Evolutionary conservation across 192 early-diverging fungal genomes (phyloP).

Genomic region (Gonapodya sp.): DNA sequence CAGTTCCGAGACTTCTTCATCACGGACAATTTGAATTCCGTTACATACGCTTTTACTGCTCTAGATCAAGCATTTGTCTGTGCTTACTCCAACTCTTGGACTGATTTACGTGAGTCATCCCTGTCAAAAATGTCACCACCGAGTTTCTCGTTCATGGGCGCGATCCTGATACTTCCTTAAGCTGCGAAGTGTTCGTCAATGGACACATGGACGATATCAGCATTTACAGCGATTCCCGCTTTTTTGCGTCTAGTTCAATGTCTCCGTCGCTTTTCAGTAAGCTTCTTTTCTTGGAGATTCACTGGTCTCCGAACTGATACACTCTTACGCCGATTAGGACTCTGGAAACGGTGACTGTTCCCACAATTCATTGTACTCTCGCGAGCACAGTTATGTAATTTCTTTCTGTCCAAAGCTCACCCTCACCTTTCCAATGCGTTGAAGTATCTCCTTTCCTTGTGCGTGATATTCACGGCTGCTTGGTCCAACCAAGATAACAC

Average conservation of each 20-base stretch:
- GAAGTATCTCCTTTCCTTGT: slow-evolving; percentile 29
- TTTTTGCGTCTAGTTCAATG: slow-evolving; percentile 25
- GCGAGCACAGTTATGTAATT: neutral
- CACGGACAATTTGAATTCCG: neutral
- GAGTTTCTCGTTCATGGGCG: too few relatives aligned
- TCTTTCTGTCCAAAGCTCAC: slow-evolving; percentile 13
- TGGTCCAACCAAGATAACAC: slow-evolving; percentile 13
- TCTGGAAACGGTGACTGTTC: neutral
- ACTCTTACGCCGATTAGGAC: slow-evolving; percentile 23
- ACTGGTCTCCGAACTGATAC: too few relatives aligned
- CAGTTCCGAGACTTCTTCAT: slow-evolving; percentile 7
- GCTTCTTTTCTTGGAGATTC: neutral
- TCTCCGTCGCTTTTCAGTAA: slow-evolving; percentile 15
- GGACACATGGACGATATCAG: slow-evolving; percentile 21
- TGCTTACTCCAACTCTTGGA: neutral
- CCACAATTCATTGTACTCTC: neutral
- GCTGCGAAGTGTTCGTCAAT: too few relatives aligned
- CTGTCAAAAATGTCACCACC: too few relatives aligned
- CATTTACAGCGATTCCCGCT: slow-evolving; percentile 24
- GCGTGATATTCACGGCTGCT: slow-evolving; percentile 24
- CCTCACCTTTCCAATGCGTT: slow-evolving; percentile 30
- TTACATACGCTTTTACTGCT: neutral
- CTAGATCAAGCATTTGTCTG: slow-evolving; percentile 4
- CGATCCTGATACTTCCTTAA: too few relatives aligned
- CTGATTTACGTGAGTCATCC: neutral